phyloP scores from a whole-genome alignment of 2,329 filamentous ascomycete genomes.

The Elsinoe perseae region DNA sequence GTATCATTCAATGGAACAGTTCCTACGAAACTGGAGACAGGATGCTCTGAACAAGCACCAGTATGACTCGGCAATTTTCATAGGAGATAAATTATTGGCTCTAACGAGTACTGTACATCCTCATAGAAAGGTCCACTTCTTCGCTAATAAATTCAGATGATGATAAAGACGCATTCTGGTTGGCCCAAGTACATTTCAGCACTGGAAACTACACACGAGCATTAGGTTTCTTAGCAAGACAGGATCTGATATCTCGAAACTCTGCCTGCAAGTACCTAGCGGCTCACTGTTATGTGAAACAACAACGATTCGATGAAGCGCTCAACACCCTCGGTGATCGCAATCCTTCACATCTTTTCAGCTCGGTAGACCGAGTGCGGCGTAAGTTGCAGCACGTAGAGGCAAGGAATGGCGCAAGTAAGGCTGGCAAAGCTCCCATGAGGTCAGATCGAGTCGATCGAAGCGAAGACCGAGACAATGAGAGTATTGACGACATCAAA shows the following conservation, averaged over 20 bases:
- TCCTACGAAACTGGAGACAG: slow-evolving; percentile 88
- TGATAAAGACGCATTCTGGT: slow-evolving; percentile 91
- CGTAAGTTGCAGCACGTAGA: slow-evolving; percentile 65
- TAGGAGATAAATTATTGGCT: slow-evolving; percentile 92
- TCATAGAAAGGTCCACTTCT: neutral
- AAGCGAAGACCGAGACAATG: slow-evolving; percentile 55
- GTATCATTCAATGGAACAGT: slow-evolving; percentile 78
- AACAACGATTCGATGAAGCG: slow-evolving; percentile 82
- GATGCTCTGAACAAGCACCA: slow-evolving; percentile 94
- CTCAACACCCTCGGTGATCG: slow-evolving; percentile 79
- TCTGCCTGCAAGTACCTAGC: slow-evolving; percentile 87
- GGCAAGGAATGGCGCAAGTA: slow-evolving; percentile 42
- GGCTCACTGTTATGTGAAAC: slow-evolving; percentile 89
- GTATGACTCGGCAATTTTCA: slow-evolving; percentile 92
- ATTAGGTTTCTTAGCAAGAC: slow-evolving; percentile 73
- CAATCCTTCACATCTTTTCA: slow-evolving; percentile 83
- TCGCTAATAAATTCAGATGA: slow-evolving; percentile 52
- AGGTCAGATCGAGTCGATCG: slow-evolving; percentile 48
- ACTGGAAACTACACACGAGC: slow-evolving; percentile 92
- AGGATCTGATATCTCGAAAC: slow-evolving; percentile 73
- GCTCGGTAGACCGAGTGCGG: slow-evolving; percentile 54
- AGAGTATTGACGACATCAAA: slow-evolving; percentile 66
- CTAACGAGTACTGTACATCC: slow-evolving; percentile 64
- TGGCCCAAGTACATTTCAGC: slow-evolving; percentile 95
- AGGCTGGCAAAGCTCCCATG: slow-evolving; percentile 35